Conservation (phyloP, 176 grass and related monocot genomes). For the Oryza rufipogon region DNA sequence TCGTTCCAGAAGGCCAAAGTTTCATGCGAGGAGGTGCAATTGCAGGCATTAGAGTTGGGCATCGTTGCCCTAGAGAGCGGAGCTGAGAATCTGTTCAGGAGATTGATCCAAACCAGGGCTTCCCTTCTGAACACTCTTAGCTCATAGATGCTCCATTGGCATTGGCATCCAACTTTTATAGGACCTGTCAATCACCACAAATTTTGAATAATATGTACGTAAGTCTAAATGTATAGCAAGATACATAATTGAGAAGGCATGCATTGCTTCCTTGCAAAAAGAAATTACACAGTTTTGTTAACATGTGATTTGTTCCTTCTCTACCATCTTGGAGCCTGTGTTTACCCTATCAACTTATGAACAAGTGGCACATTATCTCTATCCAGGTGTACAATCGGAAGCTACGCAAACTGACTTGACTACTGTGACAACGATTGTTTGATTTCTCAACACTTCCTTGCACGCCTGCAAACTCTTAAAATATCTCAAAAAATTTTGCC, state of each 20-base stretch:
- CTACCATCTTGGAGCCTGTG: background rate
- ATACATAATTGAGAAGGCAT: constrained; percentile 16
- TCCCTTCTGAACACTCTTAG: constrained; percentile 55
- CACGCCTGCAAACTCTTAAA: background rate
- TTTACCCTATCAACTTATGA: background rate
- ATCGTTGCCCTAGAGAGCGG: constrained; percentile 38
- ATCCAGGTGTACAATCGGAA: background rate
- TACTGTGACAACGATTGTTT: background rate
- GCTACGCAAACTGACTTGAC: background rate
- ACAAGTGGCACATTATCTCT: background rate
- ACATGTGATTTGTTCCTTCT: background rate
- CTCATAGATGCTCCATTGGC: constrained; percentile 27
- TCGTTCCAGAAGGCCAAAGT: constrained; percentile 40
- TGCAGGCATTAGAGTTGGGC: constrained; percentile 48
- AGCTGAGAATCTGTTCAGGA: constrained; percentile 38
- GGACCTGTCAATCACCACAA: constrained; percentile 44
- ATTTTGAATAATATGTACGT: constrained; percentile 29
- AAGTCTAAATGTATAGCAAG: background rate
- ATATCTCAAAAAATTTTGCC: background rate
- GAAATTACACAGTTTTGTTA: background rate
- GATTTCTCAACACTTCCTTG: background rate
- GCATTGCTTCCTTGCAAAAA: background rate
- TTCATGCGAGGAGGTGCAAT: constrained; percentile 40
- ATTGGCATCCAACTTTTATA: constrained; percentile 48
- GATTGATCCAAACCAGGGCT: constrained; percentile 51